Conservation (phyloP, 208 protist species). For the Acanthamoeba castellanii region DNA sequence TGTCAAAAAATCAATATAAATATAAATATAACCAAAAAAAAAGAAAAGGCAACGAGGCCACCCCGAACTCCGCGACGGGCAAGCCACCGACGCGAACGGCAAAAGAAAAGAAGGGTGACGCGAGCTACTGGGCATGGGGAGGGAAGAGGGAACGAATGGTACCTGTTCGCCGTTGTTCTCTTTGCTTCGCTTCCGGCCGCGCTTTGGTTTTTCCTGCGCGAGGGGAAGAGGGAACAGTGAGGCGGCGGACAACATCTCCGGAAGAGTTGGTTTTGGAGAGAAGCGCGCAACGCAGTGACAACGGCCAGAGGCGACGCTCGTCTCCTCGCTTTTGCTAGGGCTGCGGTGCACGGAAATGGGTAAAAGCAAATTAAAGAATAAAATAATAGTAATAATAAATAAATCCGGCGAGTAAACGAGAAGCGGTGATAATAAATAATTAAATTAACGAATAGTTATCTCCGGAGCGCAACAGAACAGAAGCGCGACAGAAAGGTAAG, state of each 20-base stretch:
- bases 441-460: background rate
- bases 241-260: background rate
- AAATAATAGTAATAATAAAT: background rate
- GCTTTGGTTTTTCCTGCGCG: slow-evolving; percentile 16
- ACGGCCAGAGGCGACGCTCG: too few species aligned
- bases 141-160: background rate
- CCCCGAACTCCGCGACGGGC: background rate
- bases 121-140: background rate
- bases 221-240: background rate
- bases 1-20: background rate
- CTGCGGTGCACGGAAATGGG: background rate
- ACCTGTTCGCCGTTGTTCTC: background rate
- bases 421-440: too few species aligned
- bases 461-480: background rate
- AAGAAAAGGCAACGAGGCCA: background rate
- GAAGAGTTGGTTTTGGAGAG: background rate
- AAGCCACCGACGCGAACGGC: too few species aligned
- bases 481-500: background rate
- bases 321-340: background rate
- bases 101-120: too few species aligned
- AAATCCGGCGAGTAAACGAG: too few species aligned
- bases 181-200: background rate
- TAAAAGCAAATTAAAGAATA: background rate
- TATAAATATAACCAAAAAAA: background rate
- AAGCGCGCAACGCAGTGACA: background rate